A percentile compares a stretch with the other conserved stretches of the same genome.
Evolutionary conservation across 2,329 filamentous ascomycete species (phyloP).

Genomic region (Xylariaceae sp.): DNA sequence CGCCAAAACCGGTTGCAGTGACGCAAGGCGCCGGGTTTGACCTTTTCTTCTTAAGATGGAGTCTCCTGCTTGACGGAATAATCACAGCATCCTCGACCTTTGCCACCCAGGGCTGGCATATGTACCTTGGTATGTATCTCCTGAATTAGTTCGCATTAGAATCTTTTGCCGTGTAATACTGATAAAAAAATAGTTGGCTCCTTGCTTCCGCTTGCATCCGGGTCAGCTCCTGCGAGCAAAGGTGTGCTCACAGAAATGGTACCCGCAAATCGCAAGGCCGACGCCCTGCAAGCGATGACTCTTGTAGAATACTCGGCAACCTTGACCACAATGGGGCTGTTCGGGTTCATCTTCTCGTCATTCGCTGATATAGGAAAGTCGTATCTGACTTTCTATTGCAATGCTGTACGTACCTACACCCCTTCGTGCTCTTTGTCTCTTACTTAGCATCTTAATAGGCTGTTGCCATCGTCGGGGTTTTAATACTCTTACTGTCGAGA

Average conservation of each 20-base stretch:
- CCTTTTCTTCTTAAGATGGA: constrained; percentile 36
- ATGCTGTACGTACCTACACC: constrained; percentile 30
- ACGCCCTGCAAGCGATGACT: constrained; percentile 37
- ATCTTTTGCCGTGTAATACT: not conserved
- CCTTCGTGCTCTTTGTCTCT: not conserved
- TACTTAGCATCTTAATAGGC: constrained; percentile 24
- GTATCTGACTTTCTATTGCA: constrained; percentile 38
- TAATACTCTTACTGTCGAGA: constrained; percentile 32
- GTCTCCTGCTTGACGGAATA: constrained; percentile 33
- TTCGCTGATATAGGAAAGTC: constrained; percentile 32
- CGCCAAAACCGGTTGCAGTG: constrained; percentile 23
- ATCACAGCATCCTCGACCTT: constrained; percentile 35
- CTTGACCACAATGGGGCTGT: constrained; percentile 33
- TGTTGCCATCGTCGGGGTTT: constrained; percentile 31
- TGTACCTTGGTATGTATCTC: constrained; percentile 34
- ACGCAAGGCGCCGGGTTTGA: constrained; percentile 34
- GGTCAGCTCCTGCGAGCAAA: constrained; percentile 36
- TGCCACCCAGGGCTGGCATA: constrained; percentile 34
- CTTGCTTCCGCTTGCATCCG: constrained; percentile 36
- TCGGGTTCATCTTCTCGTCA: constrained; percentile 36
- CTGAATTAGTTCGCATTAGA: too few species aligned
- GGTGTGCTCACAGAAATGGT: constrained; percentile 38
- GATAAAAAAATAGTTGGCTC: constrained; percentile 27
- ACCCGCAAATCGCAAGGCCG: constrained; percentile 31
- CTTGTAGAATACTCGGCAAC: constrained; percentile 34